Evolutionary conservation across 2,329 filamentous ascomycete species (phyloP).

Genomic region (Neoascochyta sp.): DNA sequence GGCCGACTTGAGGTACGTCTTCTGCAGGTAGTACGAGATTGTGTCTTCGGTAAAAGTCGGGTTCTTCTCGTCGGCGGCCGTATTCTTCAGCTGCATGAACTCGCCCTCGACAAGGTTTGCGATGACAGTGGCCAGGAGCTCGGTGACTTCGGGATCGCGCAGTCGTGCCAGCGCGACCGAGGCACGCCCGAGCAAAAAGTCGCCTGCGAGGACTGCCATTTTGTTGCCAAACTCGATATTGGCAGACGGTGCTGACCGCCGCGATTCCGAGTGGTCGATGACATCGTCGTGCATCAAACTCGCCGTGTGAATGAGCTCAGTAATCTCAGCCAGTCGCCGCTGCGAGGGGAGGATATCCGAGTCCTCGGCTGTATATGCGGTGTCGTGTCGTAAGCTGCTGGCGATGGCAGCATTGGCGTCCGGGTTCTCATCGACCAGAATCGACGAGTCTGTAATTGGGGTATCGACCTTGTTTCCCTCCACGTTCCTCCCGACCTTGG

Average conservation of each 20-base stretch:
- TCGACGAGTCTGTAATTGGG: slow-evolving; percentile 56
- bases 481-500: slow-evolving; percentile 43
- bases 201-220: slow-evolving; percentile 96
- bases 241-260: slow-evolving; percentile 79
- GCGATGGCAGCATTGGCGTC: slow-evolving; percentile 45
- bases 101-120: slow-evolving; percentile 97
- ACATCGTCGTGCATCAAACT: slow-evolving; percentile 97
- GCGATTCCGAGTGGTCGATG: slow-evolving; percentile 84
- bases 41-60: slow-evolving; percentile 86
- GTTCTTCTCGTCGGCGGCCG: slow-evolving; percentile 77
- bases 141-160: slow-evolving; percentile 88
- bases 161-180: slow-evolving; percentile 89
- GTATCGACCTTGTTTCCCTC: slow-evolving; percentile 48
- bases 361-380: slow-evolving; percentile 46
- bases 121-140: slow-evolving; percentile 92
- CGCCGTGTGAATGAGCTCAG: slow-evolving; percentile 94
- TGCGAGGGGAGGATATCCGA: slow-evolving; percentile 86
- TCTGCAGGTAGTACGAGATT: slow-evolving; percentile 90
- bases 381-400: slow-evolving; percentile 49
- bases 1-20: slow-evolving; percentile 96
- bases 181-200: slow-evolving; percentile 88
- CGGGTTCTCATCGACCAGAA: slow-evolving; percentile 78
- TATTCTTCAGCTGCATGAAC: slow-evolving; percentile 99
- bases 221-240: slow-evolving; percentile 98
- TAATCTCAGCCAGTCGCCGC: slow-evolving; percentile 88